Percentiles rank a stretch among this genome's conserved stretches.
Conservation (phyloP, 257 asterid species). For the Solanum dulcamara region DNA sequence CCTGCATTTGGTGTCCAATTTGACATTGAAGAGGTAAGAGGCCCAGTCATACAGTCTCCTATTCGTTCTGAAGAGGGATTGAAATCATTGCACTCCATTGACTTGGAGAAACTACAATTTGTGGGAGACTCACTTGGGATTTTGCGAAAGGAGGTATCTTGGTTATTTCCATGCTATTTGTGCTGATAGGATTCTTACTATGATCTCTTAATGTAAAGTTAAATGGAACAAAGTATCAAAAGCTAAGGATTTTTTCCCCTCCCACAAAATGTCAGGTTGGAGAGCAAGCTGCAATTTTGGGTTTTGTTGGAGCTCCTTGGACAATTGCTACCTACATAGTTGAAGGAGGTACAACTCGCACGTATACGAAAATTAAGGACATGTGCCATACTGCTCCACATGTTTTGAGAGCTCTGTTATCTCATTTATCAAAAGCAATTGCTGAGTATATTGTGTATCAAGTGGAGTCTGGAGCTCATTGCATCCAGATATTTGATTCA, state of each 20-base stretch:
- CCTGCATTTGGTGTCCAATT: constrained; percentile 98
- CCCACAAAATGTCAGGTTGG: constrained; percentile 43
- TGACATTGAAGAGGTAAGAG: constrained; percentile 85
- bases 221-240: not conserved
- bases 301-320: constrained; percentile 98
- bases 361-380: constrained; percentile 76
- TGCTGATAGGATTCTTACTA: not conserved
- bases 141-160: constrained; percentile 60
- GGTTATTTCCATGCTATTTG: not conserved
- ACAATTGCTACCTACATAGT: constrained; percentile 93
- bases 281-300: constrained; percentile 83
- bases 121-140: constrained; percentile 81
- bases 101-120: constrained; percentile 66
- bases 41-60: constrained; percentile 85
- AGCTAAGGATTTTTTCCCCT: not conserved
- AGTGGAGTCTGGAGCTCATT: constrained; percentile 92
- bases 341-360: constrained; percentile 88
- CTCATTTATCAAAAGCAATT: constrained; percentile 63
- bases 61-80: constrained; percentile 70
- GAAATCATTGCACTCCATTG: constrained; percentile 63
- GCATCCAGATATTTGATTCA: constrained; percentile 90
- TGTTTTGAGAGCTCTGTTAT: constrained; percentile 50
- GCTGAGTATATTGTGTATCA: constrained; percentile 47
- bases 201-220: not conserved
- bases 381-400: constrained; percentile 71